Evolutionary conservation across 2,329 filamentous ascomycete genomes (phyloP), one percentile per base, ranked within the genome.

Genomic region (Penicillium sp.): DNA sequence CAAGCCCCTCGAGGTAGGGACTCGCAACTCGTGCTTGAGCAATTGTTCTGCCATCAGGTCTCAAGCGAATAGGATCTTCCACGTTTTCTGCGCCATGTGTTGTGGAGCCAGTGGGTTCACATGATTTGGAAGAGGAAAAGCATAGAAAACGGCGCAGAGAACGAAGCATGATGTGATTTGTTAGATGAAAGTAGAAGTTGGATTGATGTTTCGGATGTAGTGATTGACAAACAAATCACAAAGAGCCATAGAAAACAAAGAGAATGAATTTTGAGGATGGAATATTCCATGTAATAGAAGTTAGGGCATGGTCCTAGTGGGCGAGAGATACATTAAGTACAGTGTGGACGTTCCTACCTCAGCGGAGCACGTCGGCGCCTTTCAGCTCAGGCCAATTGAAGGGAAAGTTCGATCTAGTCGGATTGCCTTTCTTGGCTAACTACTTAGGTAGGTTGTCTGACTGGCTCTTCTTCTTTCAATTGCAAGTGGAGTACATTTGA

Each of bases 131-230:
- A n/a, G 54, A 57, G 29, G 53, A 55, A 60, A 64, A 64, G 50
- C 64, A 66, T 60, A 65, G 36, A 46, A 65, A 52, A 7, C 40
- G 55, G 40, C 57, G 57, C 39, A 66, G 40, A 44, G 55, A 63
- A 8, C 41, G 53, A 40, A 58, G 31, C 57, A 64, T 62, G 43
- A n/a, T 53, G 34, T 25, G 23, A 4, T 38, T 41, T 27, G 27
- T 50, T 8, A 11, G 39, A 45, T 33, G 5, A 16, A 29, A 29
- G 21, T 25, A 44, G 29, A 33, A 34, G 16, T 25, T 43, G 19
- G 11, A 21, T 33, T 13, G 21, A 41, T 27, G 16, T 23, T 33
- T 36, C 11, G 11, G 11, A 11, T n/a, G 19, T 19, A 53, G 5
- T 41, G 41, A 29, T 4, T 40, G 27, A 34, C n/a, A 43, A 39